Evolutionary conservation across 805 yeast genomes (phyloP).

Genomic region (Starmerella scarabaei): DNA sequence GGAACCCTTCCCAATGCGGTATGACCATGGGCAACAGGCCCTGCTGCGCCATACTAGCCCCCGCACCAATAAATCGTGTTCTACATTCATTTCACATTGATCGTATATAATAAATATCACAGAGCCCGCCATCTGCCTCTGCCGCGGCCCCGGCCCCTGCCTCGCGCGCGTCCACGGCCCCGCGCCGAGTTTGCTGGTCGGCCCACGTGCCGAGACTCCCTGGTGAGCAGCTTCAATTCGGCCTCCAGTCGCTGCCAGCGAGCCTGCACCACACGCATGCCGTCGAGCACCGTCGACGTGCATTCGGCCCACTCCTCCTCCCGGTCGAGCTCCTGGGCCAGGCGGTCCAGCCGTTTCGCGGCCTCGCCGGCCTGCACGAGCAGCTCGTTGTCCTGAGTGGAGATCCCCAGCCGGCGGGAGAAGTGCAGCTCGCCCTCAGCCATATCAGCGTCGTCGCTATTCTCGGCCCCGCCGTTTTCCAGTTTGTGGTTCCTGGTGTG

Average conservation of each 20-base stretch:
- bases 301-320: slow-evolving; percentile 12
- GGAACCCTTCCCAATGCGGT: too few relatives aligned
- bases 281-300: slow-evolving; percentile 10
- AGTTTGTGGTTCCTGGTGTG: background rate
- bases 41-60: too few relatives aligned
- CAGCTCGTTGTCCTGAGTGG: slow-evolving; percentile 3
- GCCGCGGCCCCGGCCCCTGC: slow-evolving; percentile 20
- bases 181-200: background rate
- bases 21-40: too few relatives aligned
- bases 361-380: slow-evolving; percentile 7
- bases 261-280: slow-evolving; percentile 13
- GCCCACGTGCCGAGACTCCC: slow-evolving; percentile 6
- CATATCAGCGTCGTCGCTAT: background rate
- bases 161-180: slow-evolving; percentile 15
- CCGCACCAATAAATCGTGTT: slow-evolving; percentile 63
- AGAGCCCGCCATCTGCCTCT: slow-evolving; percentile 11
- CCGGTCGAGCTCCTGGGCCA: slow-evolving; percentile 13
- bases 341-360: slow-evolving; percentile 5
- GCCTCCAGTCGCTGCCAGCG: slow-evolving; percentile 16
- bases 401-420: slow-evolving; percentile 3
- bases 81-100: slow-evolving; percentile 28
- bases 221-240: slow-evolving; percentile 9
- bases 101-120: background rate
- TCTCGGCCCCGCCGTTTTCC: too few relatives aligned
- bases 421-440: background rate